A percentile compares a stretch with the other conserved stretches of the same genome.
Evolutionary conservation across 176 grass and related monocot genomes (phyloP).

Genomic region (Bothriochloa decipiens): DNA sequence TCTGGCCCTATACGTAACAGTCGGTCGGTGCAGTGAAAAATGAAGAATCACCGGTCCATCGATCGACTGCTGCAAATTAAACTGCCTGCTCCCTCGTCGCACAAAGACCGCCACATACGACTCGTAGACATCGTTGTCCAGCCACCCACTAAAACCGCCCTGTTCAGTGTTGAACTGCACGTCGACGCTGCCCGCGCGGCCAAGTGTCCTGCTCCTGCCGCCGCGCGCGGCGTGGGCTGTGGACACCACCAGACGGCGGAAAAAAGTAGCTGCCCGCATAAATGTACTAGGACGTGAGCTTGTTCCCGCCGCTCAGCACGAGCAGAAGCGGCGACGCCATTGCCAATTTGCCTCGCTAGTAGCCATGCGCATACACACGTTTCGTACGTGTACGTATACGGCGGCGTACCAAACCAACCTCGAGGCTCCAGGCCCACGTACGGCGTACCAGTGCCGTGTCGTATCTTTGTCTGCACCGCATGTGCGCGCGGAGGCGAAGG

Average conservation of each 20-base stretch:
- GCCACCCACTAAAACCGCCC: neutral
- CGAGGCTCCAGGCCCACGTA: neutral
- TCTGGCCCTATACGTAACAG: neutral
- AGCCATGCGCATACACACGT: neutral
- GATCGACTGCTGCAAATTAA: neutral
- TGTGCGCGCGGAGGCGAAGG: neutral
- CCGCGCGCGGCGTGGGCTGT: neutral
- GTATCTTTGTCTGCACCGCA: neutral
- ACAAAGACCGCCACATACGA: too few relatives aligned
- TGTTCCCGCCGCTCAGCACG: neutral
- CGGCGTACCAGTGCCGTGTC: neutral
- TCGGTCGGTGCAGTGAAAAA: neutral
- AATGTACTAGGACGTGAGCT: constrained; percentile 20
- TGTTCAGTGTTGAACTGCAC: too few relatives aligned
- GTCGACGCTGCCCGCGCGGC: too few relatives aligned
- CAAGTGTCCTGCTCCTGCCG: too few relatives aligned
- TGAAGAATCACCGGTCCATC: neutral
- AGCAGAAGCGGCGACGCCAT: neutral
- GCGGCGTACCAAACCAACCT: neutral
- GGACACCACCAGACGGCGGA: constrained; percentile 33
- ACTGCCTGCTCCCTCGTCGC: too few relatives aligned
- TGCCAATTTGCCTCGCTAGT: neutral
- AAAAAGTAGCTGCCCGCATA: constrained; percentile 31
- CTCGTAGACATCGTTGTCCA: too few relatives aligned
- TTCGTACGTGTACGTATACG: too few relatives aligned